Conservation (phyloP, 108 stramenopile genomes). For the Pseudonitzschia multiseries region DNA sequence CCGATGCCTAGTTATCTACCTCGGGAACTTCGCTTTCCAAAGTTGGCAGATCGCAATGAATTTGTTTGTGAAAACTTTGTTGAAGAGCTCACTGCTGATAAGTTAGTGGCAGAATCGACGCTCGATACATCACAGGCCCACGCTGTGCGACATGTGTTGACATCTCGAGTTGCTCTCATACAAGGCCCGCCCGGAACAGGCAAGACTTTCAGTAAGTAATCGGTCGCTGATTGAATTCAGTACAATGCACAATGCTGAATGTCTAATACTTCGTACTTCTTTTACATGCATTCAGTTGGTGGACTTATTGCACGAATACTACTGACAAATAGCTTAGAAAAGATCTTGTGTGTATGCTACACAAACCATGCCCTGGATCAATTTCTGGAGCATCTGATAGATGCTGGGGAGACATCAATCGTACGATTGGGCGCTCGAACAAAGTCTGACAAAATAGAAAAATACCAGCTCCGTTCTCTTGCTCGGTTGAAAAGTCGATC, state of each 20-base stretch:
- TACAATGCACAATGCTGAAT: not conserved
- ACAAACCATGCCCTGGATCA: conserved; percentile 88
- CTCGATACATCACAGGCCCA: conserved; percentile 42
- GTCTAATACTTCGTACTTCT: not conserved
- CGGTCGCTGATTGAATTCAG: not conserved
- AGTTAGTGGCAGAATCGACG: conserved; percentile 27
- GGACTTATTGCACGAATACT: conserved; percentile 47
- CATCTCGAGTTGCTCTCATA: conserved; percentile 25
- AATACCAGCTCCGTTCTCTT: conserved; percentile 37
- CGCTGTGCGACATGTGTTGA: conserved; percentile 32
- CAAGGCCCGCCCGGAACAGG: conserved; percentile 57
- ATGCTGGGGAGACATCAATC: conserved; percentile 45
- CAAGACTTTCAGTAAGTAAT: not conserved
- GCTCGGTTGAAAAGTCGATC: conserved; percentile 18
- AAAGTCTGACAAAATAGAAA: conserved; percentile 44
- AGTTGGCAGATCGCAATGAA: conserved; percentile 13
- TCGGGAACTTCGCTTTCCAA: conserved; percentile 19
- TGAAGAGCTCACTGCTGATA: conserved; percentile 13
- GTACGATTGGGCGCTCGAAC: conserved; percentile 71
- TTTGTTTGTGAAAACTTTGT: not conserved
- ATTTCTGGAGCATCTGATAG: conserved; percentile 65
- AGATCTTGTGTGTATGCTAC: conserved; percentile 62
- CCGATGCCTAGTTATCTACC: conserved; percentile 29
- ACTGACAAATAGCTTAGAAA: conserved; percentile 44
- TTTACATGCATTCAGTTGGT: conserved; percentile 22